Percentiles rank a stretch among this genome's conserved stretches.
Conservation (phyloP, 768 basidiomycete genomes). For the Pleurotus giganteus region DNA sequence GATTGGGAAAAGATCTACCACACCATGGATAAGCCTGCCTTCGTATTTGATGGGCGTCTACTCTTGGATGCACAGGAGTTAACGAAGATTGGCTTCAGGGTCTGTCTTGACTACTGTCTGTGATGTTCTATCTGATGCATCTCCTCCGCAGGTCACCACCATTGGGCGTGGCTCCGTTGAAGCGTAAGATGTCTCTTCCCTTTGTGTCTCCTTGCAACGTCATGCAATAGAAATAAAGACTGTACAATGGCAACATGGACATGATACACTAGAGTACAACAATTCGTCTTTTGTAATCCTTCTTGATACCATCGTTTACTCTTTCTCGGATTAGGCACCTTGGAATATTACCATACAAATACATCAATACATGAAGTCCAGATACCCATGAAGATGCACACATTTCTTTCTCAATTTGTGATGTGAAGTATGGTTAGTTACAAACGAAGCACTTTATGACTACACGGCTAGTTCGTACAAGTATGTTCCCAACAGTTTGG, state of each 20-base stretch:
- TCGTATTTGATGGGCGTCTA: constrained; percentile 92
- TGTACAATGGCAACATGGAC: not conserved
- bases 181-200: constrained; percentile 15
- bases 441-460: too few species aligned
- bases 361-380: too few species aligned
- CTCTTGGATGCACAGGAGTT: constrained; percentile 81
- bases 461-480: constrained; percentile 62
- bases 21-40: constrained; percentile 97
- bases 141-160: constrained; percentile 49
- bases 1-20: constrained; percentile 87
- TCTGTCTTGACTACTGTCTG: constrained; percentile 27
- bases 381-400: too few species aligned
- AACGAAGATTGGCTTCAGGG: constrained; percentile 87
- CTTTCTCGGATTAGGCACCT: not conserved
- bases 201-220: too few species aligned
- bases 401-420: too few species aligned
- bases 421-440: too few species aligned
- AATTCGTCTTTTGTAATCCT: not conserved
- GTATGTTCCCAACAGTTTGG: constrained; percentile 78
- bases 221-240: not conserved
- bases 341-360: not conserved
- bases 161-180: constrained; percentile 45
- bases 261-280: constrained; percentile 1
- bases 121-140: constrained; percentile 9
- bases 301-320: not conserved